These are phyloP conservation scores for Xylariaceae sp. DNA, from an alignment of 2,329 filamentous ascomycete species.

Conservation along the genomic window DNA sequence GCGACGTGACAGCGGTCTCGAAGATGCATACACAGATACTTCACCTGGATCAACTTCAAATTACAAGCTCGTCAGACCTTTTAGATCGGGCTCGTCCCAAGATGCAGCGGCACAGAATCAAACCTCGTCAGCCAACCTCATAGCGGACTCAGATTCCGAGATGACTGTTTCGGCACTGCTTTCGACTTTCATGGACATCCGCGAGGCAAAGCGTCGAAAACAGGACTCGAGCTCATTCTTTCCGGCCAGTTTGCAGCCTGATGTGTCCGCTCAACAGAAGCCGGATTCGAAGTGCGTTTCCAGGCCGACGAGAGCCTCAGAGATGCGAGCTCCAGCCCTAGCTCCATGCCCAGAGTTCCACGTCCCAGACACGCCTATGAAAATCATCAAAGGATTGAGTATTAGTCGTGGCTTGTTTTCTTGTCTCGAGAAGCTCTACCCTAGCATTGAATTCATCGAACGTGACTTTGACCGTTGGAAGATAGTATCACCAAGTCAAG, in stretches of 20 bases:
- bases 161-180: slow-evolving; percentile 25
- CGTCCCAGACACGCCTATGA: slow-evolving; percentile 11
- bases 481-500: slow-evolving; percentile 31
- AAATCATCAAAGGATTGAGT: slow-evolving; percentile 49
- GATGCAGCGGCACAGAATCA: background rate
- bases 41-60: slow-evolving; percentile 8
- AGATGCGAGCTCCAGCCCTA: background rate
- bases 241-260: background rate
- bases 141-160: slow-evolving; percentile 20
- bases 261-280: background rate
- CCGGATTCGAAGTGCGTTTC: background rate
- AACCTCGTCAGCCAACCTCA: slow-evolving; percentile 6
- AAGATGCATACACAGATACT: background rate
- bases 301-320: background rate
- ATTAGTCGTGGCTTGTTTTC: slow-evolving; percentile 46
- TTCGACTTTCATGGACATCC: slow-evolving; percentile 27
- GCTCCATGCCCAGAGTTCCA: slow-evolving; percentile 20
- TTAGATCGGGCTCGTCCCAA: background rate
- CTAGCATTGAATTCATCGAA: slow-evolving; percentile 52
- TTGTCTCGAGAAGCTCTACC: slow-evolving; percentile 46
- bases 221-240: slow-evolving; percentile 27
- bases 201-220: slow-evolving; percentile 26
- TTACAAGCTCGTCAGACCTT: slow-evolving; percentile 11
- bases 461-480: slow-evolving; percentile 50
- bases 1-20: slow-evolving; percentile 11